Evolutionary conservation across 495 filamentous ascomycete species (phyloP).

Genomic region (Oleoguttula mirabilis): DNA sequence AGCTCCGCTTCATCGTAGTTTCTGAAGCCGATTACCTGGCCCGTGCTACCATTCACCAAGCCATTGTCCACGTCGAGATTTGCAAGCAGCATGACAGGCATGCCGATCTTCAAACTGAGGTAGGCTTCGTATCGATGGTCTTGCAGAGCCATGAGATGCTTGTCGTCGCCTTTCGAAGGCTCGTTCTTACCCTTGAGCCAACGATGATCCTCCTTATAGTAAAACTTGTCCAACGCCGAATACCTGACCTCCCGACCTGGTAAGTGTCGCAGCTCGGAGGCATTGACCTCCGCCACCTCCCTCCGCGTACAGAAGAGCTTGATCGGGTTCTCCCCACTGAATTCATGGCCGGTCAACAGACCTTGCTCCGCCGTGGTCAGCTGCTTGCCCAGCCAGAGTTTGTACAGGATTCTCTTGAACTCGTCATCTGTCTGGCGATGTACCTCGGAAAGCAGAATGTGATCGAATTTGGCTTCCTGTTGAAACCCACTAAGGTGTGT

Average conservation of each 20-base stretch:
- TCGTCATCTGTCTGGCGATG: conserved; percentile 40
- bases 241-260: neutral
- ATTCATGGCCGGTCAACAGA: neutral
- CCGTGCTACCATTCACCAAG: neutral
- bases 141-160: neutral
- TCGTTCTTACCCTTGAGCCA: too few species aligned
- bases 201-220: neutral
- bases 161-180: too few species aligned
- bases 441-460: conserved; percentile 35
- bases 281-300: neutral
- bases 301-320: conserved; percentile 29
- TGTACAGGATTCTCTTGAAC: conserved; percentile 37
- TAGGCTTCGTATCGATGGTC: neutral
- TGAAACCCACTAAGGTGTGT: too few species aligned
- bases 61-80: neutral
- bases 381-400: neutral
- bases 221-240: neutral
- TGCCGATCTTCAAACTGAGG: neutral
- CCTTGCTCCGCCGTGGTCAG: neutral
- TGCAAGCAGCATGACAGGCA: neutral
- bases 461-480: conserved; percentile 24
- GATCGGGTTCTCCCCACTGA: conserved; percentile 26
- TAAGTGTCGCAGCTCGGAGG: neutral
- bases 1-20: neutral
- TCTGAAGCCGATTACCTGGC: neutral